Evolutionary conservation across 192 early-diverging fungal genomes (phyloP).

Genomic region (Glomus cerebriforme): DNA sequence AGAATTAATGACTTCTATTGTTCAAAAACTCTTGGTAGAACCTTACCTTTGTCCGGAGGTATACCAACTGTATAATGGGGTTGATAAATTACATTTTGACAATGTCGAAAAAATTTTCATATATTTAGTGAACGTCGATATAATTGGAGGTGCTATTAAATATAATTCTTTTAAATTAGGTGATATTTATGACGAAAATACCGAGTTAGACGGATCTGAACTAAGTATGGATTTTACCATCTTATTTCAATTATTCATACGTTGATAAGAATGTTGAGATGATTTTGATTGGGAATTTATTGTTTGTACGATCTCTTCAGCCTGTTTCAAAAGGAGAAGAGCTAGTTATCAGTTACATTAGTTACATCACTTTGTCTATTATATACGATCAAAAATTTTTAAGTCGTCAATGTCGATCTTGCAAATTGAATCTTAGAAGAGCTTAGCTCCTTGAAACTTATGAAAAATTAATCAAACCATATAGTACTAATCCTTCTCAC

Average conservation of each 20-base stretch:
- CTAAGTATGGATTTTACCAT: slow-evolving; percentile 13
- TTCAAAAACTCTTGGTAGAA: background rate
- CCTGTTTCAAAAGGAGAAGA: background rate
- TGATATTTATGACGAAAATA: background rate
- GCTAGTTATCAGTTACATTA: background rate
- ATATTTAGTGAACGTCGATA: background rate
- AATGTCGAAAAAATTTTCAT: background rate
- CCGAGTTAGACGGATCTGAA: background rate
- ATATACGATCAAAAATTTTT: background rate
- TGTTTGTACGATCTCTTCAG: background rate
- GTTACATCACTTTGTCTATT: background rate
- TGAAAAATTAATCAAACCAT: background rate
- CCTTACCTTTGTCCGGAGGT: background rate
- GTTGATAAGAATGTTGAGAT: background rate
- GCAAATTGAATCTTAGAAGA: background rate
- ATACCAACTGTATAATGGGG: slow-evolving; percentile 1
- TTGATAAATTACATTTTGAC: background rate
- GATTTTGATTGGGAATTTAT: background rate
- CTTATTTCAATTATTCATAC: slow-evolving; percentile 24
- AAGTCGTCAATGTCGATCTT: background rate
- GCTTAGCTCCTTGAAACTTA: background rate
- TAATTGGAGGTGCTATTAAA: background rate
- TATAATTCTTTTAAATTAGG: background rate
- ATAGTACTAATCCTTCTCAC: background rate
- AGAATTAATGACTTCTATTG: background rate